Conservation (phyloP, 75 land plant genomes). For the Pinus tabuliformis region DNA sequence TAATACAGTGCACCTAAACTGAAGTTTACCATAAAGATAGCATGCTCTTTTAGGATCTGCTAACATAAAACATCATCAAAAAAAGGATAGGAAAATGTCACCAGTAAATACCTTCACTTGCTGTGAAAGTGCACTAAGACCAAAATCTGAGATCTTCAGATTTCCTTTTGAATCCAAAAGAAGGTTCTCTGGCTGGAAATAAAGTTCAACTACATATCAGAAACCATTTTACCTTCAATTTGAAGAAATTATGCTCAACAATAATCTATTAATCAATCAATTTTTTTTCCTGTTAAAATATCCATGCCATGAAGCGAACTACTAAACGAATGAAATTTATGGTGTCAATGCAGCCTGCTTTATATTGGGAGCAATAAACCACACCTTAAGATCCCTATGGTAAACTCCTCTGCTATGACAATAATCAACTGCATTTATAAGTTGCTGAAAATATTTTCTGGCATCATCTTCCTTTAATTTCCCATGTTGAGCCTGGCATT, state of each 20-base stretch:
- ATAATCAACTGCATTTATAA: constrained; percentile 63
- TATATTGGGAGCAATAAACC: not conserved
- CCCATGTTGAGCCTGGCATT: constrained; percentile 43
- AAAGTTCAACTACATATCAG: not conserved
- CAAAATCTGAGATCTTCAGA: constrained; percentile 77
- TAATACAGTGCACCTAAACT: not conserved
- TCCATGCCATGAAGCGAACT: not conserved
- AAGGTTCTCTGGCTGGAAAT: constrained; percentile 74
- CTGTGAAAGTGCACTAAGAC: constrained; percentile 72
- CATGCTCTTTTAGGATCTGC: not conserved
- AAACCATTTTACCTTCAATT: not conserved
- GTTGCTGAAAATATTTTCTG: constrained; percentile 70
- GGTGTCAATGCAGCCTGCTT: not conserved
- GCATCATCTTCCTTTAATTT: constrained; percentile 81
- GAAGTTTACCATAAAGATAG: not conserved
- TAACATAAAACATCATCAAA: not conserved
- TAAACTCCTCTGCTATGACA: constrained; percentile 70
- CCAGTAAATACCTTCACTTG: constrained; percentile 42
- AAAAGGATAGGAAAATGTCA: not conserved
- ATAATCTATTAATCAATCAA: not conserved
- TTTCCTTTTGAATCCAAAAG: constrained; percentile 57
- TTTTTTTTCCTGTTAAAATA: not conserved
- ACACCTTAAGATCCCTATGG: constrained; percentile 59
- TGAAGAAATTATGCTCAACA: not conserved
- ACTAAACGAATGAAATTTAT: not conserved